A percentile compares a stretch with the other conserved stretches of the same genome.
phyloP scores from a whole-genome alignment of 2,329 filamentous ascomycete species.

The Aspergillus puulaauensis region DNA sequence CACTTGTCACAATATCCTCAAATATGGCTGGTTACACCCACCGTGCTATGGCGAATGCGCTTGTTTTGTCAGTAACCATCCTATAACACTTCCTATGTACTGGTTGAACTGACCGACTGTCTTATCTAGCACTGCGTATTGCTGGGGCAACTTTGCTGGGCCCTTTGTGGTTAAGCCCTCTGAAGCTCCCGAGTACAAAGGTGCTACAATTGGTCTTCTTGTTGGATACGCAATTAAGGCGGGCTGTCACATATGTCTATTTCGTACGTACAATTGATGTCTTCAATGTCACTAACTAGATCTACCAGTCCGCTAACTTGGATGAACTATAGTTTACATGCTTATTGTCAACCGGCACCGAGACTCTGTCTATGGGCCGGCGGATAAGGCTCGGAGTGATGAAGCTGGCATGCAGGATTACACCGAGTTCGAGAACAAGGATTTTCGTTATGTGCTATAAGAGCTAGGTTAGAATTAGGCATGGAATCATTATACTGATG shows the following conservation, averaged over 20 bases:
- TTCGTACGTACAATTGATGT: conserved; percentile 24
- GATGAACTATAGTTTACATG: conserved; percentile 18
- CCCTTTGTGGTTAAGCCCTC: conserved; percentile 38
- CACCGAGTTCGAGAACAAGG: conserved; percentile 42
- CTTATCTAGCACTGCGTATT: conserved; percentile 32
- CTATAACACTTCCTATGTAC: no score
- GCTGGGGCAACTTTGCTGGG: conserved; percentile 42
- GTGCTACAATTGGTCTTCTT: conserved; percentile 41
- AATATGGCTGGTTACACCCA: conserved; percentile 43
- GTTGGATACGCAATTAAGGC: conserved; percentile 42
- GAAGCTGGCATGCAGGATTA: conserved; percentile 44
- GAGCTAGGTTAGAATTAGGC: neutral
- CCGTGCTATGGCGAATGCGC: conserved; percentile 32
- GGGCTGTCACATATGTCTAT: conserved; percentile 35
- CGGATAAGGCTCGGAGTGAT: conserved; percentile 35
- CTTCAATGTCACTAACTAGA: no score
- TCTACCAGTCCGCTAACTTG: no score
- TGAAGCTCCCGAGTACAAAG: conserved; percentile 28
- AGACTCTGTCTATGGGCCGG: conserved; percentile 33
- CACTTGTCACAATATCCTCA: conserved; percentile 34
- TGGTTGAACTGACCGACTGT: no score
- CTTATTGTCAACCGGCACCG: conserved; percentile 35
- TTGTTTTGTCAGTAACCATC: conserved; percentile 9
- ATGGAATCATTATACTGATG: no score
- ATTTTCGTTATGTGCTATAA: conserved; percentile 44